A percentile compares a stretch with the other conserved stretches of the same genome.
Conservation (phyloP, 2,329 filamentous ascomycete genomes). For the Leptographium flavum region DNA sequence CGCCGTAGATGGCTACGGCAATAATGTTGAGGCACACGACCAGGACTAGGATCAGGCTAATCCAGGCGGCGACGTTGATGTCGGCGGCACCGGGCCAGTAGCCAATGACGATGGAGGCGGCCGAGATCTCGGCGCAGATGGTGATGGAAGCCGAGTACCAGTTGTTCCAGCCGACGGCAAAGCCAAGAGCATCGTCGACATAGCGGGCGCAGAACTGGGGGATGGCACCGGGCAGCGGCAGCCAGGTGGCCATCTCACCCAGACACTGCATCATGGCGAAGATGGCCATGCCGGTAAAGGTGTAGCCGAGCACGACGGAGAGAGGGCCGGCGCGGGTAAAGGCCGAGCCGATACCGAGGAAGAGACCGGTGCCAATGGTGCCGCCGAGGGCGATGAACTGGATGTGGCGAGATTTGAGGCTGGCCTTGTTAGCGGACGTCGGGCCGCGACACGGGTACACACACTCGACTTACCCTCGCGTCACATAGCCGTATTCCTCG, state of each 20-base stretch:
- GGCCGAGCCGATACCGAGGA: conserved; percentile 31
- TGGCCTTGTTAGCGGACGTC: neutral
- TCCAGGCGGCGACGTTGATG: conserved; percentile 24
- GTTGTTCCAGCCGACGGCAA: conserved; percentile 36
- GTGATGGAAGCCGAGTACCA: conserved; percentile 36
- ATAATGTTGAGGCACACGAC: conserved; percentile 34
- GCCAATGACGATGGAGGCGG: conserved; percentile 29
- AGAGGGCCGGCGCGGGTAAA: conserved; percentile 28
- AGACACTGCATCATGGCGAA: conserved; percentile 28
- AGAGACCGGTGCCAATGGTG: conserved; percentile 33
- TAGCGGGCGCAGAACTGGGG: conserved; percentile 33
- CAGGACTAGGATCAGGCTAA: conserved; percentile 33
- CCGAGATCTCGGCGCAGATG: conserved; percentile 28
- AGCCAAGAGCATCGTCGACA: conserved; percentile 31
- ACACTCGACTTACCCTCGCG: conserved; percentile 7
- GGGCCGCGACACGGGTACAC: too few species aligned
- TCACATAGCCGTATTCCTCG: conserved; percentile 10
- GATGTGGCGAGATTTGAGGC: conserved; percentile 28
- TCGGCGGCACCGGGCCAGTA: conserved; percentile 23
- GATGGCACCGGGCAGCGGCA: conserved; percentile 41
- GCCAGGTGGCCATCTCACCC: conserved; percentile 46
- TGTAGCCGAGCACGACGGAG: conserved; percentile 26
- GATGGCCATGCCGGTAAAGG: conserved; percentile 28
- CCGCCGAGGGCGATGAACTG: conserved; percentile 34
- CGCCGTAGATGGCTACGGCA: conserved; percentile 35